Evolutionary conservation across 257 asterid species (phyloP), one percentile per base, ranked within the genome.

Genomic region (Euphrasia confusa): DNA sequence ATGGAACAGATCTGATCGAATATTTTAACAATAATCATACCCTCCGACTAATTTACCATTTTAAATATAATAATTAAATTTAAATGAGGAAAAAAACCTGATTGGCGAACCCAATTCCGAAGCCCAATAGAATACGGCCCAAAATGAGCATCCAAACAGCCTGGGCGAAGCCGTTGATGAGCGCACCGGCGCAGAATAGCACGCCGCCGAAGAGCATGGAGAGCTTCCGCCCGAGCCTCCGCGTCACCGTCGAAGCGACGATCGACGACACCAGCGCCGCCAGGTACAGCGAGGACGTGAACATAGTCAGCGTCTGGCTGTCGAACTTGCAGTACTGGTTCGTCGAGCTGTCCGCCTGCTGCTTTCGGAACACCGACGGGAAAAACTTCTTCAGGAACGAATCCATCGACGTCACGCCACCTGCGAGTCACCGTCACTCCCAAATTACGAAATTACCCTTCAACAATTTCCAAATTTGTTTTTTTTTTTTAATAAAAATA

Each of bases 341-440:
- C 2, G 75, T 68, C 2, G 79, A 56, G 0, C 68, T 55, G 2
- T 78, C 82, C 11, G 78, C 83, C 63, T 74, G 12, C 58, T 87
- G 82, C 59, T 87, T 88, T 54, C 45, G 48, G 30, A 2, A 82
- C 0, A 90, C 97, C 35, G 76, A 26, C 9, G 88, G 96, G 64
- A 90, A 90, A 45, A 90, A 90, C 65, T 80, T 71, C 64, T 69
- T 0, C 81, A 90, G 12, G 63, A 90, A 90, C 13, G 90, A 71
- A 17, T 85, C 94, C 94, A 85, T 90, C 3, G 97, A 66, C 57
- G 97, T 90, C 57, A 90, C 97, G 12, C 97, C 97, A 50, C 97
- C 97, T 89, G 72, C 60, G 62, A 21, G 24, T 35, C 40, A 7
- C 40, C 10, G 8, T 35, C 40, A 7, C 40, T 33, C 40, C 10